These are phyloP conservation scores for Zygoascus flipseniorum DNA, from an alignment of 805 yeast species.

Conservation along the genomic window DNA sequence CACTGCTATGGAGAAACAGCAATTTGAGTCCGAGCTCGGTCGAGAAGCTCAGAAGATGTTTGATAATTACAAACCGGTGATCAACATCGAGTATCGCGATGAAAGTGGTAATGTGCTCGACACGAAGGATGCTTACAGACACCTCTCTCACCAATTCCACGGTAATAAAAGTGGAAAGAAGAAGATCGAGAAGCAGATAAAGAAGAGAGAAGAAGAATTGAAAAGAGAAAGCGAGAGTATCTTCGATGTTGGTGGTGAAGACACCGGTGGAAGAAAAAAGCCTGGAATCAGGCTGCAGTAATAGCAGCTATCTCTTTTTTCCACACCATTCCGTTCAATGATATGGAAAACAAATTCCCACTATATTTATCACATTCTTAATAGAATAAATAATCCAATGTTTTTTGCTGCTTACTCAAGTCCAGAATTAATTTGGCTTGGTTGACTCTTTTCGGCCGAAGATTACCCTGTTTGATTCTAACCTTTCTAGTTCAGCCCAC, in stretches of 20 bases:
- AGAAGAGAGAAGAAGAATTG: slow-evolving; percentile 23
- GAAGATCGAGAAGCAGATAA: slow-evolving; percentile 27
- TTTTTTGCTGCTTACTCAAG: too few species aligned
- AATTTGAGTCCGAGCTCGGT: slow-evolving; percentile 25
- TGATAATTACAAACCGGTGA: slow-evolving; percentile 35
- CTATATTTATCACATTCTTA: too few species aligned
- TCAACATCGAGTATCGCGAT: slow-evolving; percentile 51
- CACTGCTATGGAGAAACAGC: slow-evolving; percentile 22
- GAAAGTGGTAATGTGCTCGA: slow-evolving; percentile 50
- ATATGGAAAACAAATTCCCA: too few species aligned
- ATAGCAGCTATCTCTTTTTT: too few species aligned
- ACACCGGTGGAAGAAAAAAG: slow-evolving; percentile 1
- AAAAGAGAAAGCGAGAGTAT: slow-evolving; percentile 16
- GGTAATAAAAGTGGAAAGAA: slow-evolving; percentile 38
- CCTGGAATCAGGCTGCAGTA: slow-evolving; percentile 5
- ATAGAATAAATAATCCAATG: too few species aligned
- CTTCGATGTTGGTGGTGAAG: slow-evolving; percentile 8
- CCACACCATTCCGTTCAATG: too few species aligned
- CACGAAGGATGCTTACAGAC: slow-evolving; percentile 68
- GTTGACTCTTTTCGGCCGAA: too few species aligned
- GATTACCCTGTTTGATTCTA: not conserved
- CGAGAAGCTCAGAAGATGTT: slow-evolving; percentile 25
- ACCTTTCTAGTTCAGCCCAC: not conserved
- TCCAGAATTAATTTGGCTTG: too few species aligned
- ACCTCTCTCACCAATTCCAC: slow-evolving; percentile 69